Conservation (phyloP, 2,329 filamentous ascomycete species). For the Fusarium sp. region DNA sequence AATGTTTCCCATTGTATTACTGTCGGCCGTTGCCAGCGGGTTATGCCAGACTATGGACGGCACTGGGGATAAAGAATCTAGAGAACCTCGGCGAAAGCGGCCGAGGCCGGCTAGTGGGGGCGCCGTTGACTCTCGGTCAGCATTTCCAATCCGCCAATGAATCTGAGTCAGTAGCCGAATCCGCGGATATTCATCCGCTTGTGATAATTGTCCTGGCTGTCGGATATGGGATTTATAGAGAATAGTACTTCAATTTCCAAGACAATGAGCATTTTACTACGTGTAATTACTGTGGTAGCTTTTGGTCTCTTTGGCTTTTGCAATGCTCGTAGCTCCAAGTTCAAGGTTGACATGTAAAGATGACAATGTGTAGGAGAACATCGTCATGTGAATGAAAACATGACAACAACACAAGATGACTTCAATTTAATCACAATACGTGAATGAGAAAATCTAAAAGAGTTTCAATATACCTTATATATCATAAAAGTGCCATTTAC, state of each 20-base stretch:
- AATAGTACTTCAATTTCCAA: too few species aligned
- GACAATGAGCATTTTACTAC: too few species aligned
- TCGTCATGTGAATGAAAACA: too few species aligned
- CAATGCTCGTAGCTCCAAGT: too few species aligned
- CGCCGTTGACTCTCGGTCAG: slow-evolving; percentile 30
- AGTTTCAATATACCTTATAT: too few species aligned
- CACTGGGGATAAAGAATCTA: background rate
- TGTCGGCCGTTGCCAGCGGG: background rate
- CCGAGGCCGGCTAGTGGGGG: slow-evolving; percentile 34
- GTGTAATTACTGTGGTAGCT: too few species aligned
- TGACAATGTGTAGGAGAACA: too few species aligned
- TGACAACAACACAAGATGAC: too few species aligned
- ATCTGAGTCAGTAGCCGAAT: slow-evolving; percentile 28
- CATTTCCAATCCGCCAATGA: slow-evolving; percentile 37
- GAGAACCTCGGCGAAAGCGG: slow-evolving; percentile 41
- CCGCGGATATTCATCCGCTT: slow-evolving; percentile 15
- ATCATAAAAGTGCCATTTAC: background rate
- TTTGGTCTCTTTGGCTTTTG: background rate
- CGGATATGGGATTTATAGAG: slow-evolving; percentile 1
- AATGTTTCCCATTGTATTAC: background rate
- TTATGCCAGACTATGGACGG: background rate
- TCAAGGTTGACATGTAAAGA: too few species aligned
- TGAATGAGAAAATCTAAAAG: too few species aligned
- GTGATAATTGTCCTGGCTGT: background rate
- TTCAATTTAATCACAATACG: too few species aligned